These are phyloP conservation scores for Phytophthora hibernalis DNA, from an alignment of 352 stramenopile species.

Conservation along the genomic window DNA sequence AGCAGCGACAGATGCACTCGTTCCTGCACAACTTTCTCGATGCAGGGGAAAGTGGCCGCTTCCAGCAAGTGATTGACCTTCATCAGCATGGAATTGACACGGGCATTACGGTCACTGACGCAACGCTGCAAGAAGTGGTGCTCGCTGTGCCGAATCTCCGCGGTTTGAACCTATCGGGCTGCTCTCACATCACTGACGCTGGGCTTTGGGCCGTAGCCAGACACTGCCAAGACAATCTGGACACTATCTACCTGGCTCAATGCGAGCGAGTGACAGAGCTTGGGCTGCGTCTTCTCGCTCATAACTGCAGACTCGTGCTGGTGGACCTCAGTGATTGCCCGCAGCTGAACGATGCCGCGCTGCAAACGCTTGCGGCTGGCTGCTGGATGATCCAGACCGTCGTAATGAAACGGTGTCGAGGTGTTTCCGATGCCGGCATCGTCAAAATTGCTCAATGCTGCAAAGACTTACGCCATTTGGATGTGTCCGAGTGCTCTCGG, in stretches of 20 bases:
- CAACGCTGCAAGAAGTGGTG: constrained; percentile 92
- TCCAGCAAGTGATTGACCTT: constrained; percentile 84
- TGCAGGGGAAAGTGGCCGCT: constrained; percentile 69
- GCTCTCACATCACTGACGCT: constrained; percentile 87
- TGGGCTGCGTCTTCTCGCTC: constrained; percentile 87
- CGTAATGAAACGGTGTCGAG: constrained; percentile 80
- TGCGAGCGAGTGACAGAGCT: constrained; percentile 89
- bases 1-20: constrained; percentile 85
- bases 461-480: constrained; percentile 77
- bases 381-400: constrained; percentile 88
- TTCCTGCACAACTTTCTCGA: constrained; percentile 93
- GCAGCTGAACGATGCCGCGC: constrained; percentile 81
- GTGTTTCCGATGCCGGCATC: constrained; percentile 85
- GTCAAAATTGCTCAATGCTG: constrained; percentile 91
- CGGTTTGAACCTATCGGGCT: constrained; percentile 69
- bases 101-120: constrained; percentile 88
- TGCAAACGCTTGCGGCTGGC: constrained; percentile 89
- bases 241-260: constrained; percentile 80
- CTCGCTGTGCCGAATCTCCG: constrained; percentile 70
- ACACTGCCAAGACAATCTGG: constrained; percentile 64
- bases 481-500: constrained; percentile 87
- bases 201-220: constrained; percentile 88
- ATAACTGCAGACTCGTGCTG: constrained; percentile 83
- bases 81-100: constrained; percentile 88
- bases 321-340: constrained; percentile 90